A percentile compares a stretch with the other conserved stretches of the same genome.
Conservation (phyloP, 306 rosid genomes). For the Rosa multiflora region DNA sequence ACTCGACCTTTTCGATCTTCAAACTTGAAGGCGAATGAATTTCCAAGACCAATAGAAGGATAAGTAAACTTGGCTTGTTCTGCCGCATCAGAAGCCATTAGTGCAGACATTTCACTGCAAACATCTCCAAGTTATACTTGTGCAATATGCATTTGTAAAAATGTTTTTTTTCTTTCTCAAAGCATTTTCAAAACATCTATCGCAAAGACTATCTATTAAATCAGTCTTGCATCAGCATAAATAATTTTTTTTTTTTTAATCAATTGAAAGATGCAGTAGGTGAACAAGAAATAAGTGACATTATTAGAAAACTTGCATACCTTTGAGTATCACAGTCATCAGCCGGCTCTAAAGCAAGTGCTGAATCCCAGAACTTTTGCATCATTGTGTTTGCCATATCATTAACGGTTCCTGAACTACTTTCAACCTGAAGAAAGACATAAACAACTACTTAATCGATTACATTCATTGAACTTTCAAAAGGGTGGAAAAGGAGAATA, state of each 20-base stretch:
- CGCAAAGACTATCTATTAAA: neutral
- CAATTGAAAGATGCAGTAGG: neutral
- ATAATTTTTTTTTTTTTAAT: neutral
- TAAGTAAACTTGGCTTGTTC: slow-evolving; percentile 45
- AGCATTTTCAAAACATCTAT: neutral
- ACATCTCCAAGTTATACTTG: slow-evolving; percentile 20
- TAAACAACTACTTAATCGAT: neutral
- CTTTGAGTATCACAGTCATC: slow-evolving; percentile 88
- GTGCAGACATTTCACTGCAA: slow-evolving; percentile 77
- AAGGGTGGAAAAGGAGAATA: neutral
- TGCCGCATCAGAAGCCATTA: slow-evolving; percentile 66
- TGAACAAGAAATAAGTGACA: neutral
- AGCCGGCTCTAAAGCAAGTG: slow-evolving; percentile 74
- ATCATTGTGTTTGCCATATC: slow-evolving; percentile 84
- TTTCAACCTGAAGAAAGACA: slow-evolving; percentile 56
- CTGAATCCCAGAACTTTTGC: slow-evolving; percentile 98
- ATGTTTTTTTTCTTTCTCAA: neutral
- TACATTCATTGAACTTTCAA: neutral
- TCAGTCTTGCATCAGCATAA: neutral
- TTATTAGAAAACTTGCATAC: slow-evolving; percentile 26
- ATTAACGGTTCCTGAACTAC: slow-evolving; percentile 69
- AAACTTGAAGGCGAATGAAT: slow-evolving; percentile 77
- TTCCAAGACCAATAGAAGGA: slow-evolving; percentile 65
- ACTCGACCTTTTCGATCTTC: slow-evolving; percentile 77
- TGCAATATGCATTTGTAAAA: neutral